Evolutionary conservation across 1,284 basidiomycete species (phyloP).

Genomic region (Tilletia setariae): DNA sequence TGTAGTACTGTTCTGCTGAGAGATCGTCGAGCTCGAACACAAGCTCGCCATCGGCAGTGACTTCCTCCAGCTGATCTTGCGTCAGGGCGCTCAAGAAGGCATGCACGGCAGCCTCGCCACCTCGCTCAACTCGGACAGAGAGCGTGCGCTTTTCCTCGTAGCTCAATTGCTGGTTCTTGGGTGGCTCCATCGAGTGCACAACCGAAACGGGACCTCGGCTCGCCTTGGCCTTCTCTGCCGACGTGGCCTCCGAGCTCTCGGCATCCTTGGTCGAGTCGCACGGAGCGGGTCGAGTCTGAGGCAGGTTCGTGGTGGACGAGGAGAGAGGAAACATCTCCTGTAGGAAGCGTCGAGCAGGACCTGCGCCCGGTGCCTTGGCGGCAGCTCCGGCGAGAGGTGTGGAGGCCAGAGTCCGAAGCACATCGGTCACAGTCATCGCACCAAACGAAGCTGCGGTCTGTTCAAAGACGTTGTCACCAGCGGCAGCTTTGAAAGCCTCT

Average conservation of each 20-base stretch:
- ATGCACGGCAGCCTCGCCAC: slow-evolving; percentile 15
- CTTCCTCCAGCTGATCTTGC: neutral
- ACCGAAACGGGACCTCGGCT: neutral
- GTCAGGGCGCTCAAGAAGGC: slow-evolving; percentile 15
- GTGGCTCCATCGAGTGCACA: neutral
- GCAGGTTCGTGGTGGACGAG: neutral
- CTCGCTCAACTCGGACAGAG: slow-evolving; percentile 4
- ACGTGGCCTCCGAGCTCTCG: neutral
- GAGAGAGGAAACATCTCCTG: neutral
- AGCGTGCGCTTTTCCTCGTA: slow-evolving; percentile 17
- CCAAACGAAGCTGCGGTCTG: too few relatives aligned
- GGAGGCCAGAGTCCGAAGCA: too few relatives aligned
- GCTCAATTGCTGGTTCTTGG: neutral
- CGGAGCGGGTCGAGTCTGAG: neutral
- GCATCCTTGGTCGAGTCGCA: slow-evolving; percentile 1
- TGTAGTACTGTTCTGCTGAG: neutral
- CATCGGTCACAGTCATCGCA: too few relatives aligned
- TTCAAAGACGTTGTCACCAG: too few relatives aligned
- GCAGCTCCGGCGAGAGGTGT: too few relatives aligned
- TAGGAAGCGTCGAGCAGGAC: neutral
- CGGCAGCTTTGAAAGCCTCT: too few relatives aligned
- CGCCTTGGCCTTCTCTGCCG: neutral
- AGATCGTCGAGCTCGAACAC: slow-evolving; percentile 17
- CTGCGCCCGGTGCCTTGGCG: too few relatives aligned
- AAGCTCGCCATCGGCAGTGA: slow-evolving; percentile 2